These are phyloP conservation scores for Apocynum venetum DNA, from an alignment of 257 asterid species.

Conservation along the genomic window DNA sequence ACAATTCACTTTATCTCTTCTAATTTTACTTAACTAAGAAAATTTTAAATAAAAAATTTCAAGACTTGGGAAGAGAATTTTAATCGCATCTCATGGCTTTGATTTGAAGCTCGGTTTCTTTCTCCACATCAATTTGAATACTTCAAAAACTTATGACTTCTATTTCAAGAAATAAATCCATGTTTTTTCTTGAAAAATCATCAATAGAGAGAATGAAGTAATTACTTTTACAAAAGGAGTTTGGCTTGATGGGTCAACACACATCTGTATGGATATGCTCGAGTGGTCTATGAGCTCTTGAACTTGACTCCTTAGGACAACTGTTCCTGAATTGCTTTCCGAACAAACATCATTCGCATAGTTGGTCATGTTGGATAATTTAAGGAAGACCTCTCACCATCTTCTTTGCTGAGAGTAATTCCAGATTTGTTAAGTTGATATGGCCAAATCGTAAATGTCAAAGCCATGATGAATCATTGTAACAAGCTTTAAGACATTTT, in stretches of 20 bases:
- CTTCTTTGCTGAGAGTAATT: neutral
- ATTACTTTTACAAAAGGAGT: neutral
- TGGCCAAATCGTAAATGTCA: neutral
- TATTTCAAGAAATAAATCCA: neutral
- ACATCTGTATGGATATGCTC: neutral
- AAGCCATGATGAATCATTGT: neutral
- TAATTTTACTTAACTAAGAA: too few species aligned
- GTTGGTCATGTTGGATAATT: neutral
- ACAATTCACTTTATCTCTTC: too few species aligned
- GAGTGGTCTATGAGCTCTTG: neutral
- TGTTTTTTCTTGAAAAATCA: neutral
- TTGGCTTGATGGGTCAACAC: neutral
- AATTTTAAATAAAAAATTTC: too few species aligned
- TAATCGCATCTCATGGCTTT: neutral
- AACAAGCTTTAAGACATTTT: constrained; percentile 7
- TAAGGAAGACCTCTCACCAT: neutral
- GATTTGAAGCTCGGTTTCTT: neutral
- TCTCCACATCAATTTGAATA: neutral
- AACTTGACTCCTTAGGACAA: neutral
- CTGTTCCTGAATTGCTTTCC: neutral
- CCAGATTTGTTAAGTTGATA: neutral
- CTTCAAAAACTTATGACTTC: neutral
- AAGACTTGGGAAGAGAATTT: too few species aligned
- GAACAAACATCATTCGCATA: neutral
- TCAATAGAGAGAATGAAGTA: neutral